These are phyloP conservation scores for Lotus japonicus DNA, from an alignment of 306 rosid genomes.

Conservation along the genomic window DNA sequence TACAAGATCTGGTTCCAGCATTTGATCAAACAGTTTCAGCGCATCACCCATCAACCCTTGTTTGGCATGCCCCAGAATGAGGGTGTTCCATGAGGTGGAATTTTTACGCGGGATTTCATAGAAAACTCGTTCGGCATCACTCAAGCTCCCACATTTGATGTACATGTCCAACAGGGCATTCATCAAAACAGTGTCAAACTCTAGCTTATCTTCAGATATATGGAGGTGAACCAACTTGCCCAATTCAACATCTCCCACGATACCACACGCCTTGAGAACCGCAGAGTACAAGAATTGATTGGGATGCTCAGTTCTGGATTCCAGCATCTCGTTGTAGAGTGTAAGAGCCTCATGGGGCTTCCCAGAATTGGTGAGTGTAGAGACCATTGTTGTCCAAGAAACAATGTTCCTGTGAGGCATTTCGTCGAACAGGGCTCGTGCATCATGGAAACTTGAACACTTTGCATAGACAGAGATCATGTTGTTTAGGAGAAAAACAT, in stretches of 20 bases:
- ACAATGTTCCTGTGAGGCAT: conserved; percentile 51
- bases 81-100: conserved; percentile 58
- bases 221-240: conserved; percentile 51
- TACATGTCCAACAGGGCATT: conserved; percentile 86
- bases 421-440: conserved; percentile 63
- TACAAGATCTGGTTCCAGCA: conserved; percentile 53
- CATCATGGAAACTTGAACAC: conserved; percentile 32
- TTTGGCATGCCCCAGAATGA: conserved; percentile 53
- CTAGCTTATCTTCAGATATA: conserved; percentile 33
- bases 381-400: conserved; percentile 81
- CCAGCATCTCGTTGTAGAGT: conserved; percentile 43
- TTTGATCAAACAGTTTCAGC: conserved; percentile 45
- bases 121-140: conserved; percentile 56
- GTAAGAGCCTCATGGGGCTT: conserved; percentile 47
- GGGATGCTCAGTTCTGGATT: conserved; percentile 41
- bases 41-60: conserved; percentile 58
- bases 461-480: conserved; percentile 45
- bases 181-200: conserved; percentile 69
- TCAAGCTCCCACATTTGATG: conserved; percentile 71
- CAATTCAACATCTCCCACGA: conserved; percentile 40
- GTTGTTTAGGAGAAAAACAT: conserved; percentile 51
- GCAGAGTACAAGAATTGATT: conserved; percentile 70
- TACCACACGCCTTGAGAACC: conserved; percentile 73
- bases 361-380: conserved; percentile 52
- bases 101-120: conserved; percentile 32